Conservation (phyloP, 225 moss, liverwort and hornwort genomes). For the Polytrichum commune region DNA sequence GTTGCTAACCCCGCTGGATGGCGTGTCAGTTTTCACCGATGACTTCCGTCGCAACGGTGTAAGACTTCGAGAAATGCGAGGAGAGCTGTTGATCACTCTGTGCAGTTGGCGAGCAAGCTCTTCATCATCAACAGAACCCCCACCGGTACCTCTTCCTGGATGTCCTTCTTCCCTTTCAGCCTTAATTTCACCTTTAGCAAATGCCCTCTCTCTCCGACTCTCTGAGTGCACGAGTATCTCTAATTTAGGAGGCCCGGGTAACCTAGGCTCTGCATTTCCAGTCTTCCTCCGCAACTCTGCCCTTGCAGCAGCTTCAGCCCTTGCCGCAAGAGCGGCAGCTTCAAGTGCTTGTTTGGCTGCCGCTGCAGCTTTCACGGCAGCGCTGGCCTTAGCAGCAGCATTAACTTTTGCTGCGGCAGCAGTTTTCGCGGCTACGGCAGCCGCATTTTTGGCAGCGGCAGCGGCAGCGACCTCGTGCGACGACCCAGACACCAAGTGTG, state of each 20-base stretch:
- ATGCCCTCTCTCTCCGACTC: slow-evolving; percentile 36
- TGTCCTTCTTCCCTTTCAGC: slow-evolving; percentile 50
- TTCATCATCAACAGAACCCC: slow-evolving; percentile 68
- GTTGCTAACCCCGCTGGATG: slow-evolving; percentile 54
- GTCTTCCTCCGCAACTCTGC: slow-evolving; percentile 55
- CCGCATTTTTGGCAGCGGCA: slow-evolving; percentile 67
- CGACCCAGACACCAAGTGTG: slow-evolving; percentile 12
- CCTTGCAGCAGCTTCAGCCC: slow-evolving; percentile 57
- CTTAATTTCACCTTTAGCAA: slow-evolving; percentile 48
- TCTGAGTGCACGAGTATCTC: slow-evolving; percentile 52
- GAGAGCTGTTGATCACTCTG: slow-evolving; percentile 88
- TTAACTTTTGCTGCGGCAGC: slow-evolving; percentile 74
- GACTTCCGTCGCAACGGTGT: slow-evolving; percentile 67
- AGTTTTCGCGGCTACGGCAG: slow-evolving; percentile 62
- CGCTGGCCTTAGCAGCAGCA: slow-evolving; percentile 74
- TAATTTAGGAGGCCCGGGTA: slow-evolving; percentile 26
- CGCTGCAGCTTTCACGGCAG: slow-evolving; percentile 80
- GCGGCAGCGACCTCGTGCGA: slow-evolving; percentile 71
- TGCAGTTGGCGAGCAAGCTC: slow-evolving; percentile 93
- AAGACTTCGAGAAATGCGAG: slow-evolving; percentile 75
- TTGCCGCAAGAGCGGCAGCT: slow-evolving; percentile 72
- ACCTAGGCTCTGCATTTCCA: slow-evolving; percentile 34
- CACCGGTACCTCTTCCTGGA: slow-evolving; percentile 17
- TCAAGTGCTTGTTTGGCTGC: slow-evolving; percentile 84
- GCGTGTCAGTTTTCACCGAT: slow-evolving; percentile 44